Conservation (phyloP, 2,329 filamentous ascomycete species). For the Neofusicoccum parvum region DNA sequence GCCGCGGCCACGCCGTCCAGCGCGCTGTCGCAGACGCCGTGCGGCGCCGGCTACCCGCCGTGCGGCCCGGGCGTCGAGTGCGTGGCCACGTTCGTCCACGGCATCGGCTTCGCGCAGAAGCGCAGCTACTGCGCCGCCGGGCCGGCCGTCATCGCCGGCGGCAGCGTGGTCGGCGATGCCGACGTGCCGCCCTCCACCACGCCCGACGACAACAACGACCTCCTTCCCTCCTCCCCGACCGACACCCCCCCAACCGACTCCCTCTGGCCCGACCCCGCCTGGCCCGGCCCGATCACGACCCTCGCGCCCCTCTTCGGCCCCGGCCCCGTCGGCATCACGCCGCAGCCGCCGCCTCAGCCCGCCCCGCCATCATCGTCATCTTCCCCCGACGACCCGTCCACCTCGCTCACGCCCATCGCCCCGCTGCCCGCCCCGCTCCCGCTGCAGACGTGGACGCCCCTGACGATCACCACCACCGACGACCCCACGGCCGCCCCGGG, state of each 20-base stretch:
- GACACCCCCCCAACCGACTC: background rate
- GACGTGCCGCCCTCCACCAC: background rate
- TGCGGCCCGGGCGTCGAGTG: background rate
- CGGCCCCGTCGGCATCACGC: background rate
- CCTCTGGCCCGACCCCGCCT: background rate
- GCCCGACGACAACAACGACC: background rate
- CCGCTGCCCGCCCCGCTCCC: too few relatives aligned
- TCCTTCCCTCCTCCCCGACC: background rate
- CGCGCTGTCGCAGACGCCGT: background rate
- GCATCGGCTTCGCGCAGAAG: constrained; percentile 8
- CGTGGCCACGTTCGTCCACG: background rate
- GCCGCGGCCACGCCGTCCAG: background rate
- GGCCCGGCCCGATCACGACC: background rate
- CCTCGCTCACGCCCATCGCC: too few relatives aligned
- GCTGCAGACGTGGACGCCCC: too few relatives aligned
- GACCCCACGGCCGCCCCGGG: background rate
- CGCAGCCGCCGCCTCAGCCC: background rate
- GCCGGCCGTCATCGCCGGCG: background rate
- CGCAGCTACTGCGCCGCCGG: background rate
- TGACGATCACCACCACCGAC: too few relatives aligned
- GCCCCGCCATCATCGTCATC: background rate
- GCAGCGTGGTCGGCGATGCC: background rate
- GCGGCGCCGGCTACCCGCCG: background rate
- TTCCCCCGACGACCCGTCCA: background rate
- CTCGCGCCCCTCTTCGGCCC: background rate